A percentile compares a stretch with the other conserved stretches of the same genome.
These are phyloP conservation scores for Serendipita sp. DNA, from an alignment of 1,284 basidiomycete species.

Conservation along the genomic window DNA sequence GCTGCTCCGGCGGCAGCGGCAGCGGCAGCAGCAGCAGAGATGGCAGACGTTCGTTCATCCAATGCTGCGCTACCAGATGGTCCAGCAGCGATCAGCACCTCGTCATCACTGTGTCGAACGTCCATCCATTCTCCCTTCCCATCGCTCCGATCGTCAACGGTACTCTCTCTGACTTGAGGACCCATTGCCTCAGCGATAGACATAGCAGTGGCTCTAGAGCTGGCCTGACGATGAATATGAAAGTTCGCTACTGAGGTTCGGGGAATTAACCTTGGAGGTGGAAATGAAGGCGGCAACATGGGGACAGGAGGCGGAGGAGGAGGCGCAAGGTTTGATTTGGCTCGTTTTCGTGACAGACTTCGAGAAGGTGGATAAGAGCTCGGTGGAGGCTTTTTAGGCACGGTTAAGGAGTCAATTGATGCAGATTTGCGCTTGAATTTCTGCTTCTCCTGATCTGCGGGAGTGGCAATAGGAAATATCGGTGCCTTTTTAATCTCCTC, in stretches of 20 bases:
- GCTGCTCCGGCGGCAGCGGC: constrained; percentile 19
- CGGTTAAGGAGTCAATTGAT: constrained; percentile 1
- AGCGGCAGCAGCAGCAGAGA: constrained; percentile 23
- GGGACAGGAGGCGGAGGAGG: not conserved
- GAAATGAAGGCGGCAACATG: constrained; percentile 2
- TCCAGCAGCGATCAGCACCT: constrained; percentile 66
- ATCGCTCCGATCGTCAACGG: constrained; percentile 20
- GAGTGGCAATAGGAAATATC: not conserved
- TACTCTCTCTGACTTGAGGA: not conserved
- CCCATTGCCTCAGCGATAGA: constrained; percentile 3
- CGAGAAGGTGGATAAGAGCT: not conserved
- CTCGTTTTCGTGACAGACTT: not conserved
- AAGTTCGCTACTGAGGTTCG: constrained; percentile 3
- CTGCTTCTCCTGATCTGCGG: not conserved
- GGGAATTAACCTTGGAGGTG: not conserved
- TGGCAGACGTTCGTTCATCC: constrained; percentile 65
- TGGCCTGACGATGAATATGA: constrained; percentile 6
- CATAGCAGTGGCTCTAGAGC: not conserved
- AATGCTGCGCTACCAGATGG: constrained; percentile 62
- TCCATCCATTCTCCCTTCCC: constrained; percentile 50
- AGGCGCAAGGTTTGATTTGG: not conserved
- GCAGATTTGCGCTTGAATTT: not conserved
- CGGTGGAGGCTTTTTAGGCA: not conserved
- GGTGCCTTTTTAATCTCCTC: constrained; percentile 45
- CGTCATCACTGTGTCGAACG: constrained; percentile 48